Evolutionary conservation across 176 grass and related monocot genomes (phyloP).

Genomic region (Eragrostis nindensis): DNA sequence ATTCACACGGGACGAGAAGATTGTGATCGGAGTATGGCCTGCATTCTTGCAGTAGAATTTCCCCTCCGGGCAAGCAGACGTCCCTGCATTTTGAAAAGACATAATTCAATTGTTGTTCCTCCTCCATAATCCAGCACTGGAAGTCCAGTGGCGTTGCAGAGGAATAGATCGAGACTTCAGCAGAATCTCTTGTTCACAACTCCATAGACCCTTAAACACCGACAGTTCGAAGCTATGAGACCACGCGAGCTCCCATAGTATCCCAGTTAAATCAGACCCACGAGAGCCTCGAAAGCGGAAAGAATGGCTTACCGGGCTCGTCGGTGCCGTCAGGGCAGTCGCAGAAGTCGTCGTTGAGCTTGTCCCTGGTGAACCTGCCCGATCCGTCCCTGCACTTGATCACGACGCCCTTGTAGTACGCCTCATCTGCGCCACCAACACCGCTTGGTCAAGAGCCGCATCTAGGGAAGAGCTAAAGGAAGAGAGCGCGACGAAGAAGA

Average conservation of each 20-base stretch:
- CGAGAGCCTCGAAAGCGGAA: neutral
- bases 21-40: constrained; percentile 69
- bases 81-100: constrained; percentile 54
- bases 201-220: neutral
- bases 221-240: constrained; percentile 21
- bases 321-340: constrained; percentile 97
- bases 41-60: constrained; percentile 94
- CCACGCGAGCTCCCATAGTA: neutral
- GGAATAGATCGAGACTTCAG: constrained; percentile 18
- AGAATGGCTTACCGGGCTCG: constrained; percentile 68
- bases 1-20: constrained; percentile 92
- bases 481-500: neutral
- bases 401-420: constrained; percentile 72
- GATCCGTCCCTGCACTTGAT: constrained; percentile 97
- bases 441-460: constrained; percentile 34
- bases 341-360: constrained; percentile 97
- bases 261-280: neutral
- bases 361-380: constrained; percentile 71
- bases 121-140: neutral
- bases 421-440: constrained; percentile 65
- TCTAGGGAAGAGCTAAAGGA: constrained; percentile 4
- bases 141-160: neutral
- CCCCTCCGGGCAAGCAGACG: constrained; percentile 89
- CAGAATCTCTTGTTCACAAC: neutral
- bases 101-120: constrained; percentile 15